phyloP scores from a whole-genome alignment of 2,329 filamentous ascomycete genomes.

The Xylariaceae sp. region DNA sequence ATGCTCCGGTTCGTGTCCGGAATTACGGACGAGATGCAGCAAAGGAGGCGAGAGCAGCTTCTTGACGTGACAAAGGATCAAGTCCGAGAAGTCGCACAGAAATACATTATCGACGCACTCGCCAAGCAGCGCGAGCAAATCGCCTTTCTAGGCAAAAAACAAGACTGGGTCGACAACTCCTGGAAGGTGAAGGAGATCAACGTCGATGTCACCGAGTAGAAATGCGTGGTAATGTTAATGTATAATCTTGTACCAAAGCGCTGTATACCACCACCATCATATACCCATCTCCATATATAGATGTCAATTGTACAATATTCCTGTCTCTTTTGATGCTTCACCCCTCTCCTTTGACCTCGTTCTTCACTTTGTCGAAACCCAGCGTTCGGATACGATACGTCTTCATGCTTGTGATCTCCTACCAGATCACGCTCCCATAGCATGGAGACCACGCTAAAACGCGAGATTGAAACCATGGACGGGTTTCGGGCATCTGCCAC shows the following conservation, averaged over 20 bases:
- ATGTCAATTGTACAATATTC: conserved; percentile 29
- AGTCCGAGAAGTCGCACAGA: conserved; percentile 80
- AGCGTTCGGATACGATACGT: conserved; percentile 72
- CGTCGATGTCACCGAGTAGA: conserved; percentile 51
- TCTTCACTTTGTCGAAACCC: conserved; percentile 4
- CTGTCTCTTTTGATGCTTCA: neutral
- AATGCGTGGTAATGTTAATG: conserved; percentile 32
- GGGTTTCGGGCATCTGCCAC: conserved; percentile 32
- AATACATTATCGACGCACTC: conserved; percentile 75
- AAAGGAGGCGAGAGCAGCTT: conserved; percentile 80
- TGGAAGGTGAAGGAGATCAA: conserved; percentile 84
- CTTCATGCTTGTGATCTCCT: conserved; percentile 53
- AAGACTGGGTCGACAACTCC: conserved; percentile 73
- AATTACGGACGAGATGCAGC: conserved; percentile 87
- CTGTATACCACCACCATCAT: conserved; percentile 45
- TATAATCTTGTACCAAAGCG: conserved; percentile 28
- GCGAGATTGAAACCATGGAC: conserved; percentile 58
- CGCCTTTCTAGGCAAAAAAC: conserved; percentile 83
- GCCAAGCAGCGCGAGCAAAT: conserved; percentile 66
- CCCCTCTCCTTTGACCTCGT: neutral
- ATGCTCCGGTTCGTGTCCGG: conserved; percentile 85
- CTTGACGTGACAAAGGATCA: conserved; percentile 85
- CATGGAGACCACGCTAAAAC: conserved; percentile 65
- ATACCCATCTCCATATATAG: conserved; percentile 47
- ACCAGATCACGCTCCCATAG: conserved; percentile 47